Evolutionary conservation across 805 yeast genomes (phyloP), one percentile per base, ranked within the genome.

Genomic region (Henningerozyma blattae): DNA sequence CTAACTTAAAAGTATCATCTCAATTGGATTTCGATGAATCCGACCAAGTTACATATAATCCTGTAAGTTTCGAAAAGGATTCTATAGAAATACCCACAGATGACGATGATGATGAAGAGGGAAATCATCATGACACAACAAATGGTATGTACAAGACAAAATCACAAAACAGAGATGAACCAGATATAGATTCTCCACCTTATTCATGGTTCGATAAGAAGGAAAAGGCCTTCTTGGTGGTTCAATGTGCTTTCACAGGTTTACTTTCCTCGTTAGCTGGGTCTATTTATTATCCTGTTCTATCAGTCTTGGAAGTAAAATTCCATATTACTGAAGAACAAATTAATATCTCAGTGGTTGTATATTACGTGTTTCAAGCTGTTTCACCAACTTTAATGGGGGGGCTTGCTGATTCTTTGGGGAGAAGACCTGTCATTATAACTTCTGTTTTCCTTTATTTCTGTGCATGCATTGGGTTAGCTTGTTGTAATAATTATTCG

Each of bases 211-310:
- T 72, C 25, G 56, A 61, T 0, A 36, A 45, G 3, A 38, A 36
- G 3, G 78, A 74, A 31, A 64, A 65, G 41, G 35, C 48, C 15
- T 25, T 63, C 4, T 43, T 76, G 22, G 67, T 63, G 2, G 40
- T 43, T 5, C 56, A 59, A 20, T 65, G 64, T 38, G 70, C 67
- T 2, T 41, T 60, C 4, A 56, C 70, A 2, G 81, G 83, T 0
- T 56, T 74, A 28, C 76, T 79, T 62, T 81, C 93, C 2, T 63
- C 91, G 0, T 61, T 81, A 3, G 74, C 87, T 0, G 70, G 78
- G 42, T 81, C 93, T 0, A 81, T 84, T 10, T 85, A 81, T 50
- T 78, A 81, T 56, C 94, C 94, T 0, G 85, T 85, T 0, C 56
- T 85, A 15, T 71, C 76, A 0, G 61, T 66, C 5, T 58, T 86